phyloP scores from a whole-genome alignment of 495 filamentous ascomycete genomes.

The Copromyces sp. region DNA sequence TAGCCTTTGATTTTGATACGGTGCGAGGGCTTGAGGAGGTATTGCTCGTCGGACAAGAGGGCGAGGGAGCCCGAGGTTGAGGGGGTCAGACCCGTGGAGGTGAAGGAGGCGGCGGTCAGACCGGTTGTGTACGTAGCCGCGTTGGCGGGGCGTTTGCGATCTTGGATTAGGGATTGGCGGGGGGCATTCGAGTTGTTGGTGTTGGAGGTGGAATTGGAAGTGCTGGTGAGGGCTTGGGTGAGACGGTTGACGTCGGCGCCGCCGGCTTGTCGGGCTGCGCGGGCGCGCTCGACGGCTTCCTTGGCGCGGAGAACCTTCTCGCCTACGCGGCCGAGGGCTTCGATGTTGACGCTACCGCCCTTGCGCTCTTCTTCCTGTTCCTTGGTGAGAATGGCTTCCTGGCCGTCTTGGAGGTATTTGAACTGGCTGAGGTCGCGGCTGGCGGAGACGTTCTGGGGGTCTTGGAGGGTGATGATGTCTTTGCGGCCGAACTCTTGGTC shows the following conservation, averaged over 20 bases:
- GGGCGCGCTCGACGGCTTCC: slow-evolving; percentile 76
- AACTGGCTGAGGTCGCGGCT: slow-evolving; percentile 78
- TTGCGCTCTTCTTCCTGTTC: slow-evolving; percentile 42
- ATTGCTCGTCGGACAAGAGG: slow-evolving; percentile 82
- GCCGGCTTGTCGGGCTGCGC: slow-evolving; percentile 38
- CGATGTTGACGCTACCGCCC: slow-evolving; percentile 59
- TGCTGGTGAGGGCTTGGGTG: slow-evolving; percentile 35
- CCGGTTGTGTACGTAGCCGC: slow-evolving; percentile 86
- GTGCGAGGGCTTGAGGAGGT: slow-evolving; percentile 73
- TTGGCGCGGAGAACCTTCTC: slow-evolving; percentile 89
- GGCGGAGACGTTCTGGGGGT: slow-evolving; percentile 76
- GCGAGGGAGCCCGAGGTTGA: slow-evolving; percentile 80
- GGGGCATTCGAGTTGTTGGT: slow-evolving; percentile 2
- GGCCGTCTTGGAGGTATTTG: slow-evolving; percentile 80
- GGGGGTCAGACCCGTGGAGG: slow-evolving; percentile 85
- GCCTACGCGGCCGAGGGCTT: slow-evolving; percentile 63
- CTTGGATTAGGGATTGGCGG: slow-evolving; percentile 29
- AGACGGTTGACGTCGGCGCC: slow-evolving; percentile 41
- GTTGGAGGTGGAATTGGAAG: slow-evolving; percentile 11
- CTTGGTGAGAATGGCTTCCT: slow-evolving; percentile 50
- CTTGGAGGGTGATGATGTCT: slow-evolving; percentile 94
- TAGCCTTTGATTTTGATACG: slow-evolving; percentile 86
- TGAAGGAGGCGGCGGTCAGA: slow-evolving; percentile 86
- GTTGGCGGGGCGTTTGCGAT: slow-evolving; percentile 59
- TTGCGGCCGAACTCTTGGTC: slow-evolving; percentile 80